Percentiles rank a stretch among this genome's conserved stretches.
phyloP scores from a whole-genome alignment of 352 stramenopile genomes.

The Globisporangium paroecandrum region DNA sequence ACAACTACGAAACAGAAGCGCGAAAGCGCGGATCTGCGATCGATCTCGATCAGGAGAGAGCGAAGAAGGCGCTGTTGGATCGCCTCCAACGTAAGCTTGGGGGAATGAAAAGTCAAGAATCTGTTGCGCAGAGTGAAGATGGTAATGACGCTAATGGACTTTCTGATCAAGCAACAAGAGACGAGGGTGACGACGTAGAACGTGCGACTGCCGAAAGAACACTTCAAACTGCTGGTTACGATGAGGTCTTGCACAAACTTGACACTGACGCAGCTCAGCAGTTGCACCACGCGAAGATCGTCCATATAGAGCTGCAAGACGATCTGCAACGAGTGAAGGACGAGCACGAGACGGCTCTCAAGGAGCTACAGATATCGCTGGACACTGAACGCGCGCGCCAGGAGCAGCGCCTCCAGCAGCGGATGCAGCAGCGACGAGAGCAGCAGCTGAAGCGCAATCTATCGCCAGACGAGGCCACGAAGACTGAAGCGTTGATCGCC shows the following conservation, averaged over 20 bases:
- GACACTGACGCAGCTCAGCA: background rate
- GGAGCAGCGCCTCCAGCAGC: conserved; percentile 1
- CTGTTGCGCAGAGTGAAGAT: background rate
- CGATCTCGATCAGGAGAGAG: background rate
- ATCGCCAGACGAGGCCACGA: background rate
- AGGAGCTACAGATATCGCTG: background rate
- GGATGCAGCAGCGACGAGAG: conserved; percentile 4
- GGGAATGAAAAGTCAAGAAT: no score
- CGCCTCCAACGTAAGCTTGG: background rate
- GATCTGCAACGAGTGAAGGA: background rate
- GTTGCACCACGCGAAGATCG: background rate
- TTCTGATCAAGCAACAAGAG: background rate
- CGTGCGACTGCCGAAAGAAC: background rate
- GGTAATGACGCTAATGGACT: background rate
- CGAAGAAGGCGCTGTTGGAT: background rate
- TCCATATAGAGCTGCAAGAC: background rate
- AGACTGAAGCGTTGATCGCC: background rate
- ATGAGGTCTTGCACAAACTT: background rate
- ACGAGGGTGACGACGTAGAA: background rate
- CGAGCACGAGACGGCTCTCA: background rate
- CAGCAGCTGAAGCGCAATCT: conserved; percentile 6
- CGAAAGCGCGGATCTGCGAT: background rate
- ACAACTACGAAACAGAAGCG: background rate
- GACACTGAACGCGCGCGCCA: background rate
- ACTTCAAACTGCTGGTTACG: background rate